Percentiles rank a stretch among this genome's conserved stretches.
Conservation (phyloP, 2,329 filamentous ascomycete genomes). For the Beauveria sp. region DNA sequence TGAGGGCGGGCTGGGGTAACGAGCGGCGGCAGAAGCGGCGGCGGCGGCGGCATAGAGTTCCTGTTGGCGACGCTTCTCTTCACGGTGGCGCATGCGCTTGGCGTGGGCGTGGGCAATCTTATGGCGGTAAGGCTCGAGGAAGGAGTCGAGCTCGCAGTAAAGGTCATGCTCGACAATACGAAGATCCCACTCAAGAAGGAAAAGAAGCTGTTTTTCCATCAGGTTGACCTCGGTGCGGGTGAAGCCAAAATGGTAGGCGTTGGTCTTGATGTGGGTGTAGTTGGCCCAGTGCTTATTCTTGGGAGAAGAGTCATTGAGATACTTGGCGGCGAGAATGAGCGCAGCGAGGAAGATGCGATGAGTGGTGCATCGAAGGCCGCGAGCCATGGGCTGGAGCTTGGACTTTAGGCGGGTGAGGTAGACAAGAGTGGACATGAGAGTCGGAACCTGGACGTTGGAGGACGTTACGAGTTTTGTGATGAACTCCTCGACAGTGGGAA, state of each 20-base stretch:
- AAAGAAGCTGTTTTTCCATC: constrained; percentile 98
- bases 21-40: constrained; percentile 17
- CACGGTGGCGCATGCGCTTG: constrained; percentile 41
- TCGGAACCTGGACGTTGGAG: constrained; percentile 95
- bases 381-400: constrained; percentile 85
- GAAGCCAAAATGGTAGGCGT: constrained; percentile 70
- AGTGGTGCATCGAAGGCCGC: constrained; percentile 91
- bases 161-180: constrained; percentile 79
- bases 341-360: constrained; percentile 94
- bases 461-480: constrained; percentile 84
- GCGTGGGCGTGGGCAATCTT: constrained; percentile 44
- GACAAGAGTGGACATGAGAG: constrained; percentile 92
- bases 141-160: constrained; percentile 77
- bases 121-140: constrained; percentile 75
- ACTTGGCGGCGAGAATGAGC: constrained; percentile 85
- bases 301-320: constrained; percentile 94
- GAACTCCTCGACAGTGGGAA: constrained; percentile 83
- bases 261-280: constrained; percentile 72
- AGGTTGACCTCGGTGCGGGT: constrained; percentile 93
- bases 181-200: constrained; percentile 90
- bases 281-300: constrained; percentile 99
- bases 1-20: constrained; percentile 38
- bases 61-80: constrained; percentile 36
- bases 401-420: constrained; percentile 81
- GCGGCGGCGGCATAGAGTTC: constrained; percentile 22